Evolutionary conservation across 1,139 yeast species (phyloP), one percentile per base, ranked within the genome.

Genomic region (Debaryomyces subglobosus): DNA sequence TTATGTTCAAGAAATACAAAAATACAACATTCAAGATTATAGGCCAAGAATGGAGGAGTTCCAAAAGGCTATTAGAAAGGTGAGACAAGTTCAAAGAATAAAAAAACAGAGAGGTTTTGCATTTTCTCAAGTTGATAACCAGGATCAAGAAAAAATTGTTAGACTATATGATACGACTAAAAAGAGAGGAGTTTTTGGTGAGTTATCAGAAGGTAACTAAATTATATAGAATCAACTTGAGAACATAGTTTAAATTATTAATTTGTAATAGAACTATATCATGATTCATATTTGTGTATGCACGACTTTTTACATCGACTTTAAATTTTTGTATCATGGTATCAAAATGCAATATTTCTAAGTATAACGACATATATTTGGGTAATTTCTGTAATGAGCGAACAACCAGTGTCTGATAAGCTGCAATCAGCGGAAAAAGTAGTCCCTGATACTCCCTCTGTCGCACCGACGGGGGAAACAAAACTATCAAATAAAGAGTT

Each of bases 91-190:
- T 33, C 97, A 94, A 68, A 82, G 99, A 68, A 92, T 94, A 87
- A 89, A 96, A 64, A 95, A 94, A 63, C 99, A 94, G 72, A 86
- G 99, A 69, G 99, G 99, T 16, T 95, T 90, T 77, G 99, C 99
- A 1, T 95, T 94, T 62, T 91, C 98, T 3, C 99, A 94, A 68
- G 94, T 89, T 45, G 97, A 91, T 57, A 96, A 89, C 58, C 87
- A 85, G 60, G 96, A 96, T 43, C 98, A 94, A 68, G 96, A 90
- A 54, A 85, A 86, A 63, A 83, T 95, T 54, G 86, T 95, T 45
- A 81, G 99, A 61, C 89, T 96, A 72, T 95, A 95, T 61, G 99
- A 95, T 67, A 94, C 98, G 2, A 92, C 98, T 1, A 80, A 80
- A 63, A 77, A 77, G 61, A 72, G 84, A 61, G 84, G 83, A 23